A percentile compares a stretch with the other conserved stretches of the same genome.
Conservation (phyloP, 345 rosid species). For the Citrus cavaleriei region DNA sequence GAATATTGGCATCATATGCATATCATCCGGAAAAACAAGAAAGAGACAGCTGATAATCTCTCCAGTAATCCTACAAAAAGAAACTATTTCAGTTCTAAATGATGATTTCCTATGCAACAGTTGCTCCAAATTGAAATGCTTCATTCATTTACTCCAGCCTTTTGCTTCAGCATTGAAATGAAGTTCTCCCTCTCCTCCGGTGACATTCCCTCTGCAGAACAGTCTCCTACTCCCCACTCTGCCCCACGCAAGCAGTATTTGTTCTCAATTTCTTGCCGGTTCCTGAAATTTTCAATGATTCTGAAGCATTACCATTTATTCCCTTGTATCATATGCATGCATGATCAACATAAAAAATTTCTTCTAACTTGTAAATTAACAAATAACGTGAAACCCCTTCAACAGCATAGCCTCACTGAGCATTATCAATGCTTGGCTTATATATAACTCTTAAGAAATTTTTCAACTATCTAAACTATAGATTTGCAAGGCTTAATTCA, state of each 20-base stretch:
- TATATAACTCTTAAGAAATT: neutral
- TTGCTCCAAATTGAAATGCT: conserved; percentile 2
- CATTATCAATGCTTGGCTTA: neutral
- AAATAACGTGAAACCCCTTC: neutral
- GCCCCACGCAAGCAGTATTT: conserved; percentile 91
- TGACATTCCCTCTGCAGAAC: conserved; percentile 80
- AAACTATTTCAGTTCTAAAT: neutral
- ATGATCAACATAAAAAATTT: neutral
- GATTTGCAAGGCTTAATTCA: neutral
- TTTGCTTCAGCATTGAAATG: conserved; percentile 76
- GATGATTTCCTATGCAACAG: neutral
- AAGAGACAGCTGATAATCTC: too few relatives aligned
- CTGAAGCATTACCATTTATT: neutral
- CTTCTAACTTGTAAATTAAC: neutral
- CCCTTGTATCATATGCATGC: neutral
- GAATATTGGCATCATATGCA: too few relatives aligned
- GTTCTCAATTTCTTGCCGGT: conserved; percentile 56
- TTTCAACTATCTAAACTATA: neutral
- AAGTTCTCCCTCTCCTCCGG: conserved; percentile 68
- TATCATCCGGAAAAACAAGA: too few relatives aligned
- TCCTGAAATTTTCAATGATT: conserved; percentile 36
- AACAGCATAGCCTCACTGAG: neutral
- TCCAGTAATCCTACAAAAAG: neutral
- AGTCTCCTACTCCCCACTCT: conserved; percentile 97
- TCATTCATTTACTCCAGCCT: conserved; percentile 41